phyloP scores from a whole-genome alignment of 345 rosid genomes.

The Linum trigynum region DNA sequence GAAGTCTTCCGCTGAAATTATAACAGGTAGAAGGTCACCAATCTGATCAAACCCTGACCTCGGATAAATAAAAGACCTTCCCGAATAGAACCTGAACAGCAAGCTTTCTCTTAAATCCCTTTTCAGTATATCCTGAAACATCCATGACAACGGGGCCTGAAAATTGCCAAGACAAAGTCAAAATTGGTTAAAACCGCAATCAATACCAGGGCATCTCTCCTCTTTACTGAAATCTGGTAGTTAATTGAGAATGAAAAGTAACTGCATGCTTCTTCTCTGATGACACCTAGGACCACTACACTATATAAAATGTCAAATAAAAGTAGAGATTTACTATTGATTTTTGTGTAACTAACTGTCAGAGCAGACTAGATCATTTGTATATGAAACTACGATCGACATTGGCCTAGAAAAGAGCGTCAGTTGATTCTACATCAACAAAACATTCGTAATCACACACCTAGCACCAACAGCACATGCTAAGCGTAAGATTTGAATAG shows the following conservation, averaged over 20 bases:
- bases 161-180: conserved; percentile 12
- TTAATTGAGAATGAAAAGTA: neutral
- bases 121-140: conserved; percentile 69
- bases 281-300: neutral
- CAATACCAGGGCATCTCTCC: neutral
- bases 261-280: neutral
- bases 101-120: conserved; percentile 87
- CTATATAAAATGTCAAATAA: neutral
- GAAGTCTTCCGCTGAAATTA: conserved; percentile 1
- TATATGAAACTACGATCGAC: no score
- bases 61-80: conserved; percentile 77
- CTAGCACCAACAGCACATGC: no score
- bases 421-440: no score
- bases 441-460: no score
- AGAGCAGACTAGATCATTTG: no score
- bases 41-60: conserved; percentile 34
- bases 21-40: neutral
- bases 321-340: no score
- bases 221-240: neutral
- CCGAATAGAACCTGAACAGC: conserved; percentile 86
- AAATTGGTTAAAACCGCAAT: conserved; percentile 5
- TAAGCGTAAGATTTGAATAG: no score
- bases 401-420: no score
- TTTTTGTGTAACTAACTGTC: no score
- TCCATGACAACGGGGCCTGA: conserved; percentile 92